These are phyloP conservation scores for Fusarium virguliforme DNA, from an alignment of 2,329 filamentous ascomycete species.

Conservation along the genomic window DNA sequence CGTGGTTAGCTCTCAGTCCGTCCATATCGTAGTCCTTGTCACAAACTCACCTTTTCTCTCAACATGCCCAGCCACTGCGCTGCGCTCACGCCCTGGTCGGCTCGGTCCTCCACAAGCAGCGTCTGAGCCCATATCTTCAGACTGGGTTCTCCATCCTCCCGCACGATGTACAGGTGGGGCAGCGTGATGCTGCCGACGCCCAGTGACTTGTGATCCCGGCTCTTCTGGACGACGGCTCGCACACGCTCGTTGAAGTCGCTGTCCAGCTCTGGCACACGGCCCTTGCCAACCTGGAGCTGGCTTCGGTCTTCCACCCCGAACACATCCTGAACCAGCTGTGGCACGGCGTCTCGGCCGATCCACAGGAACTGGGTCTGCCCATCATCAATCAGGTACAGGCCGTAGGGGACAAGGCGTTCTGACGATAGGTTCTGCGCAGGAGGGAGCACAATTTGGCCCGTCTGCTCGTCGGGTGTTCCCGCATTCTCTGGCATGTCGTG, in stretches of 20 bases:
- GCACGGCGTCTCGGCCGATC: constrained; percentile 93
- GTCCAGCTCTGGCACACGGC: constrained; percentile 86
- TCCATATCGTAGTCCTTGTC: constrained; percentile 1
- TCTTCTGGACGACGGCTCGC: constrained; percentile 92
- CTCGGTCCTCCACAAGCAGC: constrained; percentile 92
- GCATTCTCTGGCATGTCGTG: constrained; percentile 98
- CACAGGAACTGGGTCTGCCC: constrained; percentile 98
- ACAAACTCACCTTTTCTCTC: constrained; percentile 86
- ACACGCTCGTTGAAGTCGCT: constrained; percentile 98
- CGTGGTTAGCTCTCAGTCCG: constrained; percentile 34
- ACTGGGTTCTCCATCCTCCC: constrained; percentile 96
- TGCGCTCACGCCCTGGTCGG: constrained; percentile 93
- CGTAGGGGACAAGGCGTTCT: constrained; percentile 88
- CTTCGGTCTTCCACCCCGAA: constrained; percentile 90
- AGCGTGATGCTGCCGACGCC: constrained; percentile 94
- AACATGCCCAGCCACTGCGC: constrained; percentile 93
- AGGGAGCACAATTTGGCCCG: constrained; percentile 90
- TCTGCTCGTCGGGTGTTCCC: constrained; percentile 86
- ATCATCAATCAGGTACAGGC: constrained; percentile 96
- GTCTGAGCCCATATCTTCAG: constrained; percentile 98
- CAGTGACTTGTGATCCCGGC: constrained; percentile 86
- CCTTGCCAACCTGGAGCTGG: constrained; percentile 92
- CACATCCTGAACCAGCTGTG: constrained; percentile 89
- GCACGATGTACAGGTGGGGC: constrained; percentile 92
- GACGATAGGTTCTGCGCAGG: constrained; percentile 89